These are phyloP conservation scores for Knufia petricola DNA, from an alignment of 2,329 filamentous ascomycete genomes.

Conservation along the genomic window DNA sequence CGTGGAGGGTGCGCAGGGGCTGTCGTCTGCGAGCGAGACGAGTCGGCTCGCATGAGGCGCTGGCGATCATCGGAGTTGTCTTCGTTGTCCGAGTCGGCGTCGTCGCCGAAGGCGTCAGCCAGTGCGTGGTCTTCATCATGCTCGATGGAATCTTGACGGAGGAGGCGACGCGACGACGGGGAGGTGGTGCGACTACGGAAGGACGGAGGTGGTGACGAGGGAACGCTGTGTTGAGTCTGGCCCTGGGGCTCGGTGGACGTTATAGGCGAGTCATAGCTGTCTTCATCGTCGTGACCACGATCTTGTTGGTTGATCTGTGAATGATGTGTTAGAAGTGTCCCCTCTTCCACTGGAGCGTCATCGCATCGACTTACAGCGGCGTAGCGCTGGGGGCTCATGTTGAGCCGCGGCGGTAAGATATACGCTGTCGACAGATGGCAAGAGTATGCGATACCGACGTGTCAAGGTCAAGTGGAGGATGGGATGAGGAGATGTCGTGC, in stretches of 20 bases:
- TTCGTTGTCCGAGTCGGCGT: slow-evolving; percentile 60
- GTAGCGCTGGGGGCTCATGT: slow-evolving; percentile 42
- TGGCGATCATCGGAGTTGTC: slow-evolving; percentile 76
- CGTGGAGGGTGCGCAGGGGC: slow-evolving; percentile 12
- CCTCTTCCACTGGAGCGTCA: neutral
- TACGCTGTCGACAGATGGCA: too few species aligned
- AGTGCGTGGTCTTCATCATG: slow-evolving; percentile 66
- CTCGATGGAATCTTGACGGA: slow-evolving; percentile 42
- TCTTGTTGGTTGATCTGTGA: slow-evolving; percentile 30
- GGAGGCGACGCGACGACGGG: slow-evolving; percentile 43
- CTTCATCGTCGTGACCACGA: slow-evolving; percentile 33
- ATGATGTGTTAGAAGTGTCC: neutral
- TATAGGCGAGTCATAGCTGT: slow-evolving; percentile 24
- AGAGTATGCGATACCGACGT: too few species aligned
- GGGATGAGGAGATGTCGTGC: slow-evolving; percentile 18
- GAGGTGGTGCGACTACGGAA: slow-evolving; percentile 80
- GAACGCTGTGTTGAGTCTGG: slow-evolving; percentile 20
- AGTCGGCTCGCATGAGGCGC: slow-evolving; percentile 66
- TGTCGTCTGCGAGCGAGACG: slow-evolving; percentile 10
- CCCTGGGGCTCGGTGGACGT: slow-evolving; percentile 25
- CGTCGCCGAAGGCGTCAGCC: slow-evolving; percentile 83
- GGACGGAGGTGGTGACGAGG: slow-evolving; percentile 53
- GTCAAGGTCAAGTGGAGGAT: slow-evolving; percentile 10
- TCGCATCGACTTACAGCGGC: slow-evolving; percentile 32
- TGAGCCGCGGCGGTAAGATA: slow-evolving; percentile 26